Base-by-base conservation (phyloP, 306 rosid species). In the Betula pendula region DNA sequence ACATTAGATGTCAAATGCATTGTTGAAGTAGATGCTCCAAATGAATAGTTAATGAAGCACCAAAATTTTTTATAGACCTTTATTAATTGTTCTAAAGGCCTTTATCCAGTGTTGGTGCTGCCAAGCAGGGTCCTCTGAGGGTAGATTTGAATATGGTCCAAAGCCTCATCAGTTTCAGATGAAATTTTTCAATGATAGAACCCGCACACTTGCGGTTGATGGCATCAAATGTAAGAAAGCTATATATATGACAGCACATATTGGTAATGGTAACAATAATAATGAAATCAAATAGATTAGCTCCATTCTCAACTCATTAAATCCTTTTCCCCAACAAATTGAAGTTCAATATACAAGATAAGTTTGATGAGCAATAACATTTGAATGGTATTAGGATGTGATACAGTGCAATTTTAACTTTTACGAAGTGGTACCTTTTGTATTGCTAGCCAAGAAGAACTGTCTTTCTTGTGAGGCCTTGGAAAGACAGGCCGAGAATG, bases 401-500 rank as follows among this genome's bases (percentile, higher is more conserved):
- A 80, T 14, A 47, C 52, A n/a, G 69, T 20, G 78, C 38, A 77
- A 71, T 75, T 44, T 75, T 35, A 71, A 74, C 58, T 62, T 22
- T 76, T 69, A 77, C 68, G 75, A 59, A 72, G 27, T 25, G 72
- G 44, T 88, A 92, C 98, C 97, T 90, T 84, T 77, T 82, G 86
- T 81, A 95, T 90, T 77, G 97, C 98, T 40, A 83, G n/a, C 98
- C 98, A 95, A 83, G 90, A 87, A 83, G 93, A 75, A 84, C 79
- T 90, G 10, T 85, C 75, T 88, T 81, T 90, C 84, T 82, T 92
- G 86, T 95, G 98, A 80, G 98, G 97, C 83, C 81, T 87, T 58
- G 97, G 98, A 38, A 78, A 77, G 75, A 95, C 97, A 38, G 91
- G 86, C 75, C 68, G 87, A 73, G 97, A 90, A 87, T 95, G 94